phyloP scores from a whole-genome alignment of 2,329 filamentous ascomycete genomes.

The Claviceps purpurea region DNA sequence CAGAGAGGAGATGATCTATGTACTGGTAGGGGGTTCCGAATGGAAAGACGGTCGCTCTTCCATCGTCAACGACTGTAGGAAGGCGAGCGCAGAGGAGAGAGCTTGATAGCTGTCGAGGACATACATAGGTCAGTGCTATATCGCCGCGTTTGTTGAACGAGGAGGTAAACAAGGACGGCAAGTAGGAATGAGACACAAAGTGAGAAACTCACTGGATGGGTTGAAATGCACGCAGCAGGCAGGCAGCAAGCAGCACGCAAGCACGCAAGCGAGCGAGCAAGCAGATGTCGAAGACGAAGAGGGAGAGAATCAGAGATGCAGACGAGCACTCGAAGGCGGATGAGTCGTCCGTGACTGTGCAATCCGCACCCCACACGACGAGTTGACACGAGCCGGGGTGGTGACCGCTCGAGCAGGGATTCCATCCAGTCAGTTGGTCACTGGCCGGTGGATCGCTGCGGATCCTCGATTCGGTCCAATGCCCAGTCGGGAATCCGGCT shows the following conservation, averaged over 20 bases:
- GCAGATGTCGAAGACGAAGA: neutral
- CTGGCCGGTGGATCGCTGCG: neutral
- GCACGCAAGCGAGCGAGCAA: neutral
- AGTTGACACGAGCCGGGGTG: conserved; percentile 3
- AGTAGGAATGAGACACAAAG: neutral
- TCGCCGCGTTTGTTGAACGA: neutral
- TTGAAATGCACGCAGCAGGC: neutral
- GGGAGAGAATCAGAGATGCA: neutral
- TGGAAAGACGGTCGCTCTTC: conserved; percentile 4
- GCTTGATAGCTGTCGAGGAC: neutral
- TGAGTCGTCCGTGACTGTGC: conserved; percentile 1
- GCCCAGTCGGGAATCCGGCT: too few species aligned
- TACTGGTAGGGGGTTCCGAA: neutral
- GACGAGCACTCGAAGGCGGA: neutral
- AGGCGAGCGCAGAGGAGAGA: neutral
- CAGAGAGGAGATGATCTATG: neutral
- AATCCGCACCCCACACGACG: conserved; percentile 3
- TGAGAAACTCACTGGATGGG: neutral
- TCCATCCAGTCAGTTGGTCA: neutral
- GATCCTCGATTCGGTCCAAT: neutral
- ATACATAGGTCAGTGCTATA: neutral
- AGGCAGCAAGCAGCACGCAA: neutral
- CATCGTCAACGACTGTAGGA: conserved; percentile 4
- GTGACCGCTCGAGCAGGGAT: neutral
- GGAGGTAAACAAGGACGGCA: neutral